These are phyloP conservation scores for Boletus eberwhitei DNA, from an alignment of 768 basidiomycete genomes.

Conservation along the genomic window DNA sequence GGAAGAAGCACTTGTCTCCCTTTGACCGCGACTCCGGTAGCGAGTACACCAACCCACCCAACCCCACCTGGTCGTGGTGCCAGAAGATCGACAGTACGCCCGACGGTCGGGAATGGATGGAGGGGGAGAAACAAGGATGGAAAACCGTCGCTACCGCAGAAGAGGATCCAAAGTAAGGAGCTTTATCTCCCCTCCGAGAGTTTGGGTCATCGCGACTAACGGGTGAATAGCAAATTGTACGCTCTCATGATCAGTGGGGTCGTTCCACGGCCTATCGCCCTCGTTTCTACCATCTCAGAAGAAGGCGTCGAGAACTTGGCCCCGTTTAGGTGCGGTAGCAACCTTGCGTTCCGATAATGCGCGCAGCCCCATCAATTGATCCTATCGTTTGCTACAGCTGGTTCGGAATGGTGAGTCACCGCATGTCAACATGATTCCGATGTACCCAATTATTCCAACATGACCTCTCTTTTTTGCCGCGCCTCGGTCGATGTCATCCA, in stretches of 20 bases:
- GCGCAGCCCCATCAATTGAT: neutral
- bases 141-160: conserved; percentile 26
- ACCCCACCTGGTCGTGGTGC: conserved; percentile 30
- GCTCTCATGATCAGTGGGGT: conserved; percentile 35
- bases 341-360: neutral
- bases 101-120: conserved; percentile 29
- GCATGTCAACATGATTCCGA: too few species aligned
- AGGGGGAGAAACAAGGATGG: conserved; percentile 36
- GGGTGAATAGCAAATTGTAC: conserved; percentile 24
- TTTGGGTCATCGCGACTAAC: neutral
- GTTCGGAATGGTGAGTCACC: conserved; percentile 25
- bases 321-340: conserved; percentile 27
- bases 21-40: conserved; percentile 12
- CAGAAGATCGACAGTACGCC: conserved; percentile 24
- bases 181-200: neutral
- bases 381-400: conserved; percentile 8
- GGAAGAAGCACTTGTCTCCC: conserved; percentile 21
- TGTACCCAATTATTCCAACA: too few species aligned
- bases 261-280: conserved; percentile 40
- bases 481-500: too few species aligned
- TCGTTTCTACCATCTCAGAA: conserved; percentile 34
- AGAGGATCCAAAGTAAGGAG: conserved; percentile 26
- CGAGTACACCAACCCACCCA: conserved; percentile 30
- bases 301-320: conserved; percentile 36
- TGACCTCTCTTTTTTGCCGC: too few species aligned